Evolutionary conservation across 2,329 filamentous ascomycete genomes (phyloP).

Genomic region (Diaporthe citri): DNA sequence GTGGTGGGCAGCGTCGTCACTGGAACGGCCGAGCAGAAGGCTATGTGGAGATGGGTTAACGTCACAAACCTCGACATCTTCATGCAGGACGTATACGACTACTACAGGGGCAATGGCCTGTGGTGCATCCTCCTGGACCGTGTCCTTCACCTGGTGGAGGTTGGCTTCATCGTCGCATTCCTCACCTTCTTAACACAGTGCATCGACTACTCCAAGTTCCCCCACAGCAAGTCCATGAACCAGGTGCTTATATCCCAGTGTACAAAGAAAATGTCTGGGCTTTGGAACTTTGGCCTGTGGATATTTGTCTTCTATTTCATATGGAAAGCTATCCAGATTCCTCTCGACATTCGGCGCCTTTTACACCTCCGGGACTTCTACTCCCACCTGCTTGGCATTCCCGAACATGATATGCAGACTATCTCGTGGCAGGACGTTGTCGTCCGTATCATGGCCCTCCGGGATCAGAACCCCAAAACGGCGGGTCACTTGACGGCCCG

Average conservation of each 20-base stretch:
- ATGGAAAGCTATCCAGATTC: constrained; percentile 80
- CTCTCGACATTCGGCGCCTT: constrained; percentile 80
- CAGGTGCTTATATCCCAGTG: constrained; percentile 78
- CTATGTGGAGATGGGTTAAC: constrained; percentile 94
- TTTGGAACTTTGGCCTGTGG: constrained; percentile 86
- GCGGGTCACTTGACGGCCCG: constrained; percentile 66
- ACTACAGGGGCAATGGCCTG: constrained; percentile 85
- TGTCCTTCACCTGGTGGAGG: constrained; percentile 79
- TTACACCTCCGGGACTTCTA: constrained; percentile 88
- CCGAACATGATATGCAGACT: constrained; percentile 88
- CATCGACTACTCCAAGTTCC: constrained; percentile 83
- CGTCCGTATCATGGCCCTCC: constrained; percentile 83
- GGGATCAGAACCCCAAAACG: constrained; percentile 89
- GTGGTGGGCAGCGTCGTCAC: constrained; percentile 46
- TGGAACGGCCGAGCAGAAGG: constrained; percentile 73
- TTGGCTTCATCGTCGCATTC: constrained; percentile 85
- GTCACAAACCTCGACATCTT: constrained; percentile 91
- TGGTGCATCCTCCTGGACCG: constrained; percentile 85
- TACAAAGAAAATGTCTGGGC: constrained; percentile 78
- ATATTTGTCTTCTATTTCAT: constrained; percentile 88
- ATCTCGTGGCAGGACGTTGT: constrained; percentile 95
- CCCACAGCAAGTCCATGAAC: constrained; percentile 69
- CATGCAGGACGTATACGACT: constrained; percentile 86
- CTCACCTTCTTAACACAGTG: constrained; percentile 88
- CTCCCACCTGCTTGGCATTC: constrained; percentile 83